Base-by-base conservation (phyloP, 202 grass and related monocot genomes). In the Zizania palustris region DNA sequence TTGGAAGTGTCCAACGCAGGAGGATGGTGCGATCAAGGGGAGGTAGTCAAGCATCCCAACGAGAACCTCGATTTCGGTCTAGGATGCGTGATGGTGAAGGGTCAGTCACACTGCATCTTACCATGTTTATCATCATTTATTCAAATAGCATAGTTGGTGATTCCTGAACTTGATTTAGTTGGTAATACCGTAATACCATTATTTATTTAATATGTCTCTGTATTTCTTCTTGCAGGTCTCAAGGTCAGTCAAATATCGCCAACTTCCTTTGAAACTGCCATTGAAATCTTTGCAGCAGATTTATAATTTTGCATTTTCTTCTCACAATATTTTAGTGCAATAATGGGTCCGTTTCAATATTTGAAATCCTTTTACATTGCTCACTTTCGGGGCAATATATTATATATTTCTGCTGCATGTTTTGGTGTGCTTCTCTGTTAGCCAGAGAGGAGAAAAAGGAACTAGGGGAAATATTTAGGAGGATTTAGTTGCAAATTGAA, bases 41-140 rank as follows among this genome's bases (percentile, higher is more conserved):
- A 36, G 86, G 80, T 77, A 65, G 88, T 83, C 89, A 93, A 79
- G 72, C 79, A 48, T 62, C 90, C 60, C 93, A 91, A 53, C 84
- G 78, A 50, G 90, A 97, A 74, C 88, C 86, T 69, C 82, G 88
- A 45, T 88, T 89, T 72, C 79, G 91, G 39, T 77, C 88, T 69
- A 88, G 84, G 83, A 81, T 82, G 58, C 86, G 82, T 80, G 88
- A 93, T 40, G 88, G 80, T 10, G 93, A 97, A 75, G 90, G 90
- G 93, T 97, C 91, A 85, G 78, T 40, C 60, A 39, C 54, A 54
- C 65, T 67, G 62, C 45, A 77, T 35, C 34, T 72, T 87, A 15
- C 42, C 61, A 40, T 66, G 35, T 58, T 60, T 65, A 43, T 54
- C 20, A 12, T 45, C 18, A 11, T 60, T 62, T 68, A 13, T 45